A percentile compares a stretch with the other conserved stretches of the same genome.
Conservation (phyloP, 345 rosid genomes). For the Carallia pectinifolia region DNA sequence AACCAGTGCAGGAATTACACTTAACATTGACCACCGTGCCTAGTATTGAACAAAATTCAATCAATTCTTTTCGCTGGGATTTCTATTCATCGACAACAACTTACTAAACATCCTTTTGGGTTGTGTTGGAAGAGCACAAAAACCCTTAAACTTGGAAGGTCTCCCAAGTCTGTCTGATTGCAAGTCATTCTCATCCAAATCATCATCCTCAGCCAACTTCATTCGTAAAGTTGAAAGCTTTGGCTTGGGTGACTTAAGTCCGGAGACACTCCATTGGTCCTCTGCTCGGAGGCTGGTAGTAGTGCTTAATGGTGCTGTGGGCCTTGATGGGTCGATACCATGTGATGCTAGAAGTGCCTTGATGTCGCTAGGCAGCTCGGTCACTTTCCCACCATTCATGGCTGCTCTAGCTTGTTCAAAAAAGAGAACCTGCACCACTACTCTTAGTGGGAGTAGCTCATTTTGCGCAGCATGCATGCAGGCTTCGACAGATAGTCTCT, state of each 20-base stretch:
- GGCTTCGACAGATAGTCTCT: slow-evolving; percentile 87
- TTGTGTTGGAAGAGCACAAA: slow-evolving; percentile 68
- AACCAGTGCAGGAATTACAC: slow-evolving; percentile 28
- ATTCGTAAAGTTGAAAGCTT: slow-evolving; percentile 69
- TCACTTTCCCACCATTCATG: slow-evolving; percentile 58
- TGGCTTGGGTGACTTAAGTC: slow-evolving; percentile 73
- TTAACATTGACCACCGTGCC: slow-evolving; percentile 31
- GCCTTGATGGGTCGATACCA: slow-evolving; percentile 70
- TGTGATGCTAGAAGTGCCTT: slow-evolving; percentile 80
- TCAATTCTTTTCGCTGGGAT: slow-evolving; percentile 49
- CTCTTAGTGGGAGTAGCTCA: slow-evolving; percentile 83
- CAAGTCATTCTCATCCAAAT: slow-evolving; percentile 53
- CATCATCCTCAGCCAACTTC: slow-evolving; percentile 82
- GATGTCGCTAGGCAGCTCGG: slow-evolving; percentile 76
- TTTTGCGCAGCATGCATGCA: slow-evolving; percentile 99
- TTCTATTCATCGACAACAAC: slow-evolving; percentile 42
- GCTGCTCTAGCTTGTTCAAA: slow-evolving; percentile 92
- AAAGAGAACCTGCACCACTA: slow-evolving; percentile 95
- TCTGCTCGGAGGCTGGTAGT: slow-evolving; percentile 61
- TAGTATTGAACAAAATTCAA: slow-evolving; percentile 27
- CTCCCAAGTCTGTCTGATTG: slow-evolving; percentile 59
- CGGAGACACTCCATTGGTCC: slow-evolving; percentile 94
- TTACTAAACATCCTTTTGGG: slow-evolving; percentile 50
- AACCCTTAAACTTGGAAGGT: slow-evolving; percentile 58
- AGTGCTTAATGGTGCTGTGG: slow-evolving; percentile 61